A percentile compares a stretch with the other conserved stretches of the same genome.
Conservation (phyloP, 1,284 basidiomycete species). For the Tranzscheliella williamsii region DNA sequence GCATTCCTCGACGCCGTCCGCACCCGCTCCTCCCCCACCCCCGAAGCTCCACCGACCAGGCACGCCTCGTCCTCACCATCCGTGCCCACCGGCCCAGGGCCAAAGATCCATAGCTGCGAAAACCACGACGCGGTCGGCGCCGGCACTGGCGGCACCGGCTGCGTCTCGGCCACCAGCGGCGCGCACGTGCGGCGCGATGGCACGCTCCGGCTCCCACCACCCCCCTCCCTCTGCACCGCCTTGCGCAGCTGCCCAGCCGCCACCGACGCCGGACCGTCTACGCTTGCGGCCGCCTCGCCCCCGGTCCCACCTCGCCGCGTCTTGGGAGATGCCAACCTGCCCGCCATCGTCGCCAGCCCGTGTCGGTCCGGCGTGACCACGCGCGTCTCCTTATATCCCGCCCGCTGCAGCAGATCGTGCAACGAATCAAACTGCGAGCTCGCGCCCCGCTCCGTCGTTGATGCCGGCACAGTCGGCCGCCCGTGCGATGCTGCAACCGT, state of each 20-base stretch:
- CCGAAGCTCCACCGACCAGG: not conserved
- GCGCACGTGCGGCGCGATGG: conserved; percentile 22
- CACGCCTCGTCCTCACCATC: not conserved
- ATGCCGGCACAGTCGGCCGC: no score
- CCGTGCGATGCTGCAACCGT: no score
- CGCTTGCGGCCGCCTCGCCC: not conserved
- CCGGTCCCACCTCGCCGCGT: not conserved
- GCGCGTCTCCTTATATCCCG: conserved; percentile 58
- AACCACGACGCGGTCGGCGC: conserved; percentile 21
- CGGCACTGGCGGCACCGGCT: conserved; percentile 2
- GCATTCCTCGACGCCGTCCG: conserved; percentile 17
- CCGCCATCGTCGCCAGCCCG: conserved; percentile 23
- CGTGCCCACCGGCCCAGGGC: conserved; percentile 12
- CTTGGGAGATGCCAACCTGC: conserved; percentile 13
- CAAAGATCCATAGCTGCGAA: conserved; percentile 29
- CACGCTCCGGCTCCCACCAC: conserved; percentile 19
- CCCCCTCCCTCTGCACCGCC: conserved; percentile 6
- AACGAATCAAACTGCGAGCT: conserved; percentile 49
- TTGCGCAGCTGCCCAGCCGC: conserved; percentile 21
- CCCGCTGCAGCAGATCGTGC: conserved; percentile 52
- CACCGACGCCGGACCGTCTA: conserved; percentile 20
- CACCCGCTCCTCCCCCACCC: conserved; percentile 1
- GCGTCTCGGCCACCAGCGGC: conserved; percentile 1
- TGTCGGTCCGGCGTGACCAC: conserved; percentile 48
- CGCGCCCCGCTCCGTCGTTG: no score